Conservation (phyloP, 2,329 filamentous ascomycete species). For the Penicillium rolfsii region DNA sequence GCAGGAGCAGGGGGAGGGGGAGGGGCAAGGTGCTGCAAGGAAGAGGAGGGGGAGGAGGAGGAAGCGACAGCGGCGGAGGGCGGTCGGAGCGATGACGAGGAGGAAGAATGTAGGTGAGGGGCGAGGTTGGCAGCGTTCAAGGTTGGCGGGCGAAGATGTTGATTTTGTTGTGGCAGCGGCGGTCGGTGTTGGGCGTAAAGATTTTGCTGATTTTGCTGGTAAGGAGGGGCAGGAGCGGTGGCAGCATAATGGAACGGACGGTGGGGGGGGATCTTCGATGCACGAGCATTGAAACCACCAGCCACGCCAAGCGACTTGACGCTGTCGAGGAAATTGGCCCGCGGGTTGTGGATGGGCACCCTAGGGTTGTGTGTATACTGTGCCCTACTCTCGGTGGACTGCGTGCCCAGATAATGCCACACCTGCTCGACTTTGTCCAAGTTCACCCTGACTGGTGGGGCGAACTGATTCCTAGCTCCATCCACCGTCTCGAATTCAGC, state of each 20-base stretch:
- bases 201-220: slow-evolving; percentile 34
- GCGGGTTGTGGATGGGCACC: slow-evolving; percentile 52
- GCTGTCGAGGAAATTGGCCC: slow-evolving; percentile 55
- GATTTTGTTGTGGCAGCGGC: slow-evolving; percentile 15
- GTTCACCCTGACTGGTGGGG: slow-evolving; percentile 69
- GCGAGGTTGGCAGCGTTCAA: slow-evolving; percentile 20
- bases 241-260: slow-evolving; percentile 31
- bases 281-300: slow-evolving; percentile 29
- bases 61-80: slow-evolving; percentile 28
- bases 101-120: slow-evolving; percentile 24
- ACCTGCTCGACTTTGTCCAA: slow-evolving; percentile 72
- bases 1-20: slow-evolving; percentile 36
- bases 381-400: slow-evolving; percentile 85
- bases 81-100: slow-evolving; percentile 27
- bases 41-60: slow-evolving; percentile 35
- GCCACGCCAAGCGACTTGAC: slow-evolving; percentile 46
- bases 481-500: slow-evolving; percentile 74
- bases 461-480: slow-evolving; percentile 58
- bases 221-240: slow-evolving; percentile 33
- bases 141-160: slow-evolving; percentile 17
- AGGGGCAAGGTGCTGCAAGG: slow-evolving; percentile 40
- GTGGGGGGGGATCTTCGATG: slow-evolving; percentile 35
- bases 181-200: slow-evolving; percentile 27
- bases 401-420: slow-evolving; percentile 85
- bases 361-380: slow-evolving; percentile 83